Evolutionary conservation across 1,284 basidiomycete genomes (phyloP).

Genomic region (Papiliotrema flavescens): DNA sequence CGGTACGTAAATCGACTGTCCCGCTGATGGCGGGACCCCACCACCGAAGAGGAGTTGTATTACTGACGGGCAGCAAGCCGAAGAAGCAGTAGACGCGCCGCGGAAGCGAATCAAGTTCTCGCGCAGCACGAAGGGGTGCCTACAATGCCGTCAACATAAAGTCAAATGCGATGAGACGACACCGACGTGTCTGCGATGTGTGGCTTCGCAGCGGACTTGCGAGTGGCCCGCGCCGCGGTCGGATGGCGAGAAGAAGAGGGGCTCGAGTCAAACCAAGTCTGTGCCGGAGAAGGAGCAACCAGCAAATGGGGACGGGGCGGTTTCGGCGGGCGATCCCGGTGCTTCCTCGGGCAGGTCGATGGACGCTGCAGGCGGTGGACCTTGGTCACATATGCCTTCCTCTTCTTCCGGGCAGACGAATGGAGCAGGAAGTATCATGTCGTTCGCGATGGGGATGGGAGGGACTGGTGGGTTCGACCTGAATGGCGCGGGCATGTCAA

Average conservation of each 20-base stretch:
- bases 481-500: neutral
- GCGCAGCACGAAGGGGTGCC: constrained; percentile 22
- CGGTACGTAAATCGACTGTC: neutral
- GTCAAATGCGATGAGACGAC: constrained; percentile 32
- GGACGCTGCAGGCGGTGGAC: too few species aligned
- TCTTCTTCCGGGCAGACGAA: neutral
- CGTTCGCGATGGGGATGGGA: neutral
- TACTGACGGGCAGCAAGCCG: neutral
- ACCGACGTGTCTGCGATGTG: constrained; percentile 23
- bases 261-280: too few species aligned
- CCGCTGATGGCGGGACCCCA: neutral
- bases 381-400: too few species aligned
- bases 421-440: neutral
- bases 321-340: neutral
- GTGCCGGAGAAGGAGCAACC: constrained; percentile 1
- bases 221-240: constrained; percentile 14
- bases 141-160: constrained; percentile 20
- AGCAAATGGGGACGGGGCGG: neutral
- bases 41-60: neutral
- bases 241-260: constrained; percentile 3
- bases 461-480: neutral
- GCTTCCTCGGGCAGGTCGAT: neutral
- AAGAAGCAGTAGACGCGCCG: neutral
- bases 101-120: constrained; percentile 18
- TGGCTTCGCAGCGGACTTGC: constrained; percentile 19